These are phyloP conservation scores for Neurospora sp. DNA, from an alignment of 2,329 filamentous ascomycete genomes.

Conservation along the genomic window DNA sequence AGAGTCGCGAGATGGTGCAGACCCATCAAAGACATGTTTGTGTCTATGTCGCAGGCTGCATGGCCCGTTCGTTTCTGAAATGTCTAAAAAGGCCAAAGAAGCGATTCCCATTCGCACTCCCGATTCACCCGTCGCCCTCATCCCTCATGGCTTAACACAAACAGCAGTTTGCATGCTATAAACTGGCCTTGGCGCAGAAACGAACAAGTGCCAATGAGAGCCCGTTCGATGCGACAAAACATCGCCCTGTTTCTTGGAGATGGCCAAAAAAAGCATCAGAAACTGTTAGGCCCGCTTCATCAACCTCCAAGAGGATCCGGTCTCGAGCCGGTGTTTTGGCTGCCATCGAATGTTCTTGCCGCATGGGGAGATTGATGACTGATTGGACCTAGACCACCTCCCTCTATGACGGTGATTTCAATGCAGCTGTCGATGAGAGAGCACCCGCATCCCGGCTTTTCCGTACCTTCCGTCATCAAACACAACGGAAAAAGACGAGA, in stretches of 20 bases:
- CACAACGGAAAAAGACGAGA: neutral
- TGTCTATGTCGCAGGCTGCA: neutral
- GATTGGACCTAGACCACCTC: neutral
- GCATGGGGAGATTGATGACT: neutral
- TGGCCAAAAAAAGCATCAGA: neutral
- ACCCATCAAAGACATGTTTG: neutral
- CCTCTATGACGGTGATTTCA: neutral
- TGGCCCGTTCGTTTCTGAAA: neutral
- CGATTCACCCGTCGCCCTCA: neutral
- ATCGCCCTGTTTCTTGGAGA: neutral
- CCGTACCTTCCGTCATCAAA: neutral
- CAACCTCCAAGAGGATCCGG: neutral
- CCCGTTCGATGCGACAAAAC: neutral
- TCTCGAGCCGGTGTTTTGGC: neutral
- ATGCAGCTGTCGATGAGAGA: neutral
- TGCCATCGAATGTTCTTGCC: neutral
- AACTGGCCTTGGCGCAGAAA: neutral
- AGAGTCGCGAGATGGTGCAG: neutral
- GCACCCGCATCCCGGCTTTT: neutral
- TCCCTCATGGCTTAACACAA: neutral
- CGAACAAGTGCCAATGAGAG: neutral
- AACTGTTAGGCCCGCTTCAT: neutral
- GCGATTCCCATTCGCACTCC: neutral
- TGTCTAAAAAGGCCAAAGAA: neutral
- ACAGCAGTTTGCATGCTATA: neutral